Evolutionary conservation across 2,329 filamentous ascomycete genomes (phyloP), one percentile per base, ranked within the genome.

Genomic region (Diplodia scrobiculata): DNA sequence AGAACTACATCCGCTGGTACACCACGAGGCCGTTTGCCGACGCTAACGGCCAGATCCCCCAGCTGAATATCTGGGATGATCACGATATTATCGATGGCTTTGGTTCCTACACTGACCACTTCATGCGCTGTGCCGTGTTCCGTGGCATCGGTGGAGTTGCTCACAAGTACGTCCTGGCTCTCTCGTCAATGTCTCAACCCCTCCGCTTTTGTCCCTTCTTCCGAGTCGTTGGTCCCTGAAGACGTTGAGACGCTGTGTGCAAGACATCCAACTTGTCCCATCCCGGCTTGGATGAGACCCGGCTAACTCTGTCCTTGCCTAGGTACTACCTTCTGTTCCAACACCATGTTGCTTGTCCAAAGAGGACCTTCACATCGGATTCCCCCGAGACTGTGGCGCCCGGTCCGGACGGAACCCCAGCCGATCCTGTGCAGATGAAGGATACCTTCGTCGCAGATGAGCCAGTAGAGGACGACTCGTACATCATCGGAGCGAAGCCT

Each of bases 351-450:
- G 86, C 93, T 13, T 94, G 94, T 1, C 92, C 94, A 0, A 82
- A 85, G 68, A 93, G 91, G 34, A 97, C 93, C 0, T 97, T 89
- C 76, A 97, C 92, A 2, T 91, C 91, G 1, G 90, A 90, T 83
- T 81, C 84, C 2, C 83, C 84, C 0, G 78, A 83, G 68, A 87
- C 85, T 0, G 85, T 81, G 0, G 29, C 70, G 19, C 69, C 71
- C 36, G 74, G 74, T 78, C 79, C 79, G 4, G 82, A 86, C 41
- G 84, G 84, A 9, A 80, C 86, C 5, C 81, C 81, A 10, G 76
- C 77, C 1, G 91, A 96, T 71, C 85, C 87, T 0, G 84, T 84
- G 34, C 93, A 97, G 77, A 79, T 92, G 34, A 82, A 89, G 70
- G 83, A 92, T 69, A 89, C 89, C 0, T 97, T 86, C 74, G 91